phyloP scores from a whole-genome alignment of 148 eudicot species.

The Chenopodium berlandieri region DNA sequence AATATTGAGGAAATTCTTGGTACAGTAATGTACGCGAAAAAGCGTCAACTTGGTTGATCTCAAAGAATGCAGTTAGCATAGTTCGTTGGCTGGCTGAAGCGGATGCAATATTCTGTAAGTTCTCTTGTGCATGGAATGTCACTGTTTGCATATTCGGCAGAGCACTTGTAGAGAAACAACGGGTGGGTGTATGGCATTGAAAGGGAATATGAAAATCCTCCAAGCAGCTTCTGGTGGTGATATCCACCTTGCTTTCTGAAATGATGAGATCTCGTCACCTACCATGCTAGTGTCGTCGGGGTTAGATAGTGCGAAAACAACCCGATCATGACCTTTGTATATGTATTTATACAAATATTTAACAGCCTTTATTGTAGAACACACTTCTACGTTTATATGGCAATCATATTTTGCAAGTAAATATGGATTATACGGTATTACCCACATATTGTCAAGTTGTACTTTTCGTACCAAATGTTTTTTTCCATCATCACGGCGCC shows the following conservation, averaged over 20 bases:
- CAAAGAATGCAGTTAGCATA: background rate
- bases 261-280: too few species aligned
- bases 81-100: background rate
- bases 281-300: too few species aligned
- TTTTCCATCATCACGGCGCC: too few species aligned
- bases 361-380: too few species aligned
- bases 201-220: background rate
- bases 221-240: slow-evolving; percentile 1
- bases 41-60: background rate
- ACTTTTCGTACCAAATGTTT: too few species aligned
- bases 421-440: too few species aligned
- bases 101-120: background rate
- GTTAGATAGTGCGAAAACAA: too few species aligned
- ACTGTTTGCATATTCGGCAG: background rate
- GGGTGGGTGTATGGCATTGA: background rate
- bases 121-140: background rate
- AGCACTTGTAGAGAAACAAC: background rate
- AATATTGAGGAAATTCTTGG: background rate
- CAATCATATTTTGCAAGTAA: too few species aligned
- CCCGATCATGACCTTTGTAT: background rate
- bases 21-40: background rate
- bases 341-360: too few species aligned
- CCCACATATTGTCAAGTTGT: too few species aligned
- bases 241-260: background rate
- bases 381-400: too few species aligned